phyloP scores from a whole-genome alignment of 2,329 filamentous ascomycete species.

The Trichoderma lentiforme region DNA sequence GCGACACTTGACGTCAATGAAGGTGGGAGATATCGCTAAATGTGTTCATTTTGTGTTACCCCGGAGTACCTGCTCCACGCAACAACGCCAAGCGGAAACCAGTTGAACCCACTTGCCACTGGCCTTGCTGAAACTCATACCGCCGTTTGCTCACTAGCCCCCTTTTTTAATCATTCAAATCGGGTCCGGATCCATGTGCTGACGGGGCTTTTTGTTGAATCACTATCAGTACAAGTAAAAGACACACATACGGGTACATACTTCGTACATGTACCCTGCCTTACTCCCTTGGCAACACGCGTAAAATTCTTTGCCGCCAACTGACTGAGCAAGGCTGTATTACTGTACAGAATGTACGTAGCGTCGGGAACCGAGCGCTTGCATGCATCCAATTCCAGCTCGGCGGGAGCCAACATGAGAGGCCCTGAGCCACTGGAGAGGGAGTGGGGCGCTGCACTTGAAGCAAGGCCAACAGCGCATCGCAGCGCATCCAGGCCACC shows the following conservation, averaged over 20 bases:
- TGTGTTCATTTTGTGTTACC: background rate
- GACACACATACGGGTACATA: background rate
- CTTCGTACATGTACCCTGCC: background rate
- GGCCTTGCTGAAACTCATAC: background rate
- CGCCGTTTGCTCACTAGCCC: background rate
- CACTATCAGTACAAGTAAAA: background rate
- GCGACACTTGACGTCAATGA: background rate
- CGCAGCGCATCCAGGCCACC: background rate
- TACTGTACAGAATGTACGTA: background rate
- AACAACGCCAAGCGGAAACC: background rate
- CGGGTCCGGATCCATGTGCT: background rate
- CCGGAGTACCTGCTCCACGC: conserved; percentile 6
- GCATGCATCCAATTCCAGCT: background rate
- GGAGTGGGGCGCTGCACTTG: conserved; percentile 2
- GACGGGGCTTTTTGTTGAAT: background rate
- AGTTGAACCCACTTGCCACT: background rate
- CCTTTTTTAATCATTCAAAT: background rate
- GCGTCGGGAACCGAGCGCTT: background rate
- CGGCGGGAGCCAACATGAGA: background rate
- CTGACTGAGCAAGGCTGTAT: background rate
- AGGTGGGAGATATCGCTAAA: background rate
- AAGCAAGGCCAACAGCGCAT: background rate
- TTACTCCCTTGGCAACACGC: background rate
- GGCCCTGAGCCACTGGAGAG: conserved; percentile 9
- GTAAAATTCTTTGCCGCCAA: background rate